Evolutionary conservation across 257 asterid species (phyloP).

Genomic region (Scutellaria barbata): DNA sequence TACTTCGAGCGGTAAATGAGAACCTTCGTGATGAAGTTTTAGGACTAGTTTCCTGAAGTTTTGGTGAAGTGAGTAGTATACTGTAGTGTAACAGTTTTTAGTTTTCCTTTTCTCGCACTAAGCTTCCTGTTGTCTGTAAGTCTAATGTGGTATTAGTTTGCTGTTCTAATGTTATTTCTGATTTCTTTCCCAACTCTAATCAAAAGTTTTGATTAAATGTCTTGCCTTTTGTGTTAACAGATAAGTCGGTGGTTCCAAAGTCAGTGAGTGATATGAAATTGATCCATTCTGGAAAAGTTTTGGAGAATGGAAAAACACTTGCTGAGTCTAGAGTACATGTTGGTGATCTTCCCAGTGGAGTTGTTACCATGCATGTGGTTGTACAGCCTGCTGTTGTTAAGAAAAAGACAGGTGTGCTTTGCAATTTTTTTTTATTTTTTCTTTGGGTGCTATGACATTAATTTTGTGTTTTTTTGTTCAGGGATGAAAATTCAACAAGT

Average conservation of each 20-base stretch:
- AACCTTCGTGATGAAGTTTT: not conserved
- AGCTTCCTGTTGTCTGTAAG: not conserved
- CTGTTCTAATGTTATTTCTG: not conserved
- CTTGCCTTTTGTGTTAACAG: conserved; percentile 33
- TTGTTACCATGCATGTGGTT: conserved; percentile 66
- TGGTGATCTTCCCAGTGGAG: conserved; percentile 56
- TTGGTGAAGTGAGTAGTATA: not conserved
- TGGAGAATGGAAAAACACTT: conserved; percentile 62
- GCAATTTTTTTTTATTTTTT: not conserved
- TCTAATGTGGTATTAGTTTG: conserved; percentile 6
- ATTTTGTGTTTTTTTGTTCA: not conserved
- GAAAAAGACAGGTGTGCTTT: conserved; percentile 49
- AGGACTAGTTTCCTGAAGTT: conserved; percentile 1
- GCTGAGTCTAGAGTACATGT: conserved; percentile 50
- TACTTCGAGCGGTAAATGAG: not conserved
- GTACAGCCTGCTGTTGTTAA: conserved; percentile 59
- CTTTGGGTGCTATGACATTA: not conserved
- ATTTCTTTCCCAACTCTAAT: not conserved
- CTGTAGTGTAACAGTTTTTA: not conserved
- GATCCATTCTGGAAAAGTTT: conserved; percentile 60
- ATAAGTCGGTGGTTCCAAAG: conserved; percentile 55
- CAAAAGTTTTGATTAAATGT: conserved; percentile 7
- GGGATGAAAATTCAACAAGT: not conserved
- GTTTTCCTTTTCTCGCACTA: not conserved
- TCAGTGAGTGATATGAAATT: conserved; percentile 59